Conservation (phyloP, 805 yeast species). For the Metschnikowia lunata region DNA sequence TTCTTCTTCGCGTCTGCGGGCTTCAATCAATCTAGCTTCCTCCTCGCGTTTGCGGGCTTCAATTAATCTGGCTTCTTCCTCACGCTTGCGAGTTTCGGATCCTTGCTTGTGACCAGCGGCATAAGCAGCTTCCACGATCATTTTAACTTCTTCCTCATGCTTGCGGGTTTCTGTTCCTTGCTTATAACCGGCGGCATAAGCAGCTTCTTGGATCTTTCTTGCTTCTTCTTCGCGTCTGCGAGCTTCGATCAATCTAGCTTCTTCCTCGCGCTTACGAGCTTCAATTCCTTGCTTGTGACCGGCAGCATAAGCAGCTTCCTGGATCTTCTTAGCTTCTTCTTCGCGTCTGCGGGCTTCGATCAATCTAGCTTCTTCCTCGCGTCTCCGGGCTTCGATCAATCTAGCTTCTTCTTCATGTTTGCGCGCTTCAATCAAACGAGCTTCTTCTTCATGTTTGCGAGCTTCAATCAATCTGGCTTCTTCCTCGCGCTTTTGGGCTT, state of each 20-base stretch:
- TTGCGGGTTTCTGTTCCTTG: too few species aligned
- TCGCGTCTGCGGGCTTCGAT: too few species aligned
- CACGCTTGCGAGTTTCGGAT: neutral
- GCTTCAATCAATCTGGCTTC: too few species aligned
- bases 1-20: too few species aligned
- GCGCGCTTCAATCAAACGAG: too few species aligned
- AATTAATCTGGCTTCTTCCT: neutral
- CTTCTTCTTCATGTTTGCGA: too few species aligned
- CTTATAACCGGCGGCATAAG: conserved; percentile 2
- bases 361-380: too few species aligned
- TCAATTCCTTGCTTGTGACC: neutral
- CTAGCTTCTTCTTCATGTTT: too few species aligned
- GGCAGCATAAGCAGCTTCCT: neutral
- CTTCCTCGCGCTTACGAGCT: neutral
- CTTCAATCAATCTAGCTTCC: neutral
- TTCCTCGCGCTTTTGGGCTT: too few species aligned
- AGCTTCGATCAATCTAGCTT: neutral
- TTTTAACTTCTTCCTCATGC: neutral
- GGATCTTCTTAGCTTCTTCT: too few species aligned
- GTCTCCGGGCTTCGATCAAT: too few species aligned
- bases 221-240: neutral
- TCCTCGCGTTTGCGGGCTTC: neutral
- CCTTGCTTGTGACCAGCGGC: neutral
- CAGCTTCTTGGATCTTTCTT: conserved; percentile 2
- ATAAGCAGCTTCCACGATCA: neutral